phyloP scores from a whole-genome alignment of 768 basidiomycete genomes.

The Amanita rubescens region DNA sequence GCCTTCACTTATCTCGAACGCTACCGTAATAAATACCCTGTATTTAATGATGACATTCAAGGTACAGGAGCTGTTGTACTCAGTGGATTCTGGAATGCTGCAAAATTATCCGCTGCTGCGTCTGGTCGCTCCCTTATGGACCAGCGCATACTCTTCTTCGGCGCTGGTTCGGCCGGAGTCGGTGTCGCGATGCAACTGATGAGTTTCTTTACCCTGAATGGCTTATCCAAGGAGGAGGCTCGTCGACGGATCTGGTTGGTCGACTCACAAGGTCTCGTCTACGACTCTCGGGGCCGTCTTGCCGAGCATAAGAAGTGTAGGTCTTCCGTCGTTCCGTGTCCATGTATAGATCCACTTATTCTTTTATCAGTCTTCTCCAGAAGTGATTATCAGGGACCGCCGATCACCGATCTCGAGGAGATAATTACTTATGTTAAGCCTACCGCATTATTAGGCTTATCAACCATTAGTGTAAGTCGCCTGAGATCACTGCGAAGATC shows the following conservation, averaged over 20 bases:
- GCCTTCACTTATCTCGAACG: conserved; percentile 81
- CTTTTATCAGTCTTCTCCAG: conserved; percentile 67
- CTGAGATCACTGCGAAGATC: not conserved
- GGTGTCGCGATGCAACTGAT: conserved; percentile 86
- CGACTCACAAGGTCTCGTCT: conserved; percentile 84
- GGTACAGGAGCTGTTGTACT: conserved; percentile 89
- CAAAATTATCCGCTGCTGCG: conserved; percentile 62
- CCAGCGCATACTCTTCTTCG: conserved; percentile 88
- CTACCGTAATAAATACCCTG: conserved; percentile 67
- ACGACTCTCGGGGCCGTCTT: conserved; percentile 60
- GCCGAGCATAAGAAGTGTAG: conserved; percentile 81
- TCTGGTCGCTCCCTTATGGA: conserved; percentile 60
- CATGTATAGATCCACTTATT: conserved; percentile 5
- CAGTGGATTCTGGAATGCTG: conserved; percentile 85
- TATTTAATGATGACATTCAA: conserved; percentile 91
- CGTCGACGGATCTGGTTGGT: conserved; percentile 72
- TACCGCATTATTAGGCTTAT: conserved; percentile 84
- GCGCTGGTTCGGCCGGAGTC: conserved; percentile 87
- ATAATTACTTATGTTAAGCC: conserved; percentile 79
- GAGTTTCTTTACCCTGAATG: conserved; percentile 83
- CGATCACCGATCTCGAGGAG: conserved; percentile 66
- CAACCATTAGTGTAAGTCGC: conserved; percentile 59
- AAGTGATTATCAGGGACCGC: conserved; percentile 68
- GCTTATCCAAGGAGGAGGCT: conserved; percentile 72
- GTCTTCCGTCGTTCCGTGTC: conserved; percentile 11